Conservation (phyloP, 495 filamentous ascomycete species). For the Penicillium roqueforti region DNA sequence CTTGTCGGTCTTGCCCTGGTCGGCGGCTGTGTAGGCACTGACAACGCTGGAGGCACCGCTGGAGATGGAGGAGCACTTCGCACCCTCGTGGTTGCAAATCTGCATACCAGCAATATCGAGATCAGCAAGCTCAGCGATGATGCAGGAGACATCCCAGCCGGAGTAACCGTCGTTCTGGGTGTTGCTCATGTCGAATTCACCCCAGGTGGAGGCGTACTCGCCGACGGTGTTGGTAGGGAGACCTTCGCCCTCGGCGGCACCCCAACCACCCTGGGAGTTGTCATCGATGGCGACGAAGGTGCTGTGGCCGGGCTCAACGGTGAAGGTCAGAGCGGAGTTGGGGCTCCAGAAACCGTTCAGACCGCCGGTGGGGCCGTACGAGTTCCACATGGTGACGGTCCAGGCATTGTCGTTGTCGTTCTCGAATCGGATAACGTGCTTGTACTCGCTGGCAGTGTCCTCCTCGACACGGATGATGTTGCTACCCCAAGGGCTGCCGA, state of each 20-base stretch:
- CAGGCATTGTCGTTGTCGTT: conserved; percentile 37
- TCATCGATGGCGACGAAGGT: conserved; percentile 47
- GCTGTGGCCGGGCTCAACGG: conserved; percentile 34
- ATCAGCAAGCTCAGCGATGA: conserved; percentile 36
- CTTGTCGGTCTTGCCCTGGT: conserved; percentile 23
- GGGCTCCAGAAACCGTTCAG: conserved; percentile 40
- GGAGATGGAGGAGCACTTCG: conserved; percentile 35
- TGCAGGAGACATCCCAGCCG: conserved; percentile 54
- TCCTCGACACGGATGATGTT: conserved; percentile 48
- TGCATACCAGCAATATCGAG: conserved; percentile 38
- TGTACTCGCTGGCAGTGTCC: conserved; percentile 34
- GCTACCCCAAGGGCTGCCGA: conserved; percentile 49
- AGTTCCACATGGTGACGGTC: conserved; percentile 53
- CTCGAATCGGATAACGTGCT: conserved; percentile 45
- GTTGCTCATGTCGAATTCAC: conserved; percentile 52
- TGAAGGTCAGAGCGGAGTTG: conserved; percentile 40
- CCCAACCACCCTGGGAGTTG: conserved; percentile 41
- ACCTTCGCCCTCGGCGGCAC: conserved; percentile 31
- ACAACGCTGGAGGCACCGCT: conserved; percentile 17
- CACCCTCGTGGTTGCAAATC: conserved; percentile 34
- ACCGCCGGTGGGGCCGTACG: conserved; percentile 34
- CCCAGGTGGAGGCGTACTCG: conserved; percentile 46
- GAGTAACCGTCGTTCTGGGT: conserved; percentile 42
- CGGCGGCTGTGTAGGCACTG: conserved; percentile 36
- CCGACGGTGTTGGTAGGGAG: conserved; percentile 29